These are phyloP conservation scores for Phialocephala subalpina DNA, from an alignment of 2,329 filamentous ascomycete species.

Conservation along the genomic window DNA sequence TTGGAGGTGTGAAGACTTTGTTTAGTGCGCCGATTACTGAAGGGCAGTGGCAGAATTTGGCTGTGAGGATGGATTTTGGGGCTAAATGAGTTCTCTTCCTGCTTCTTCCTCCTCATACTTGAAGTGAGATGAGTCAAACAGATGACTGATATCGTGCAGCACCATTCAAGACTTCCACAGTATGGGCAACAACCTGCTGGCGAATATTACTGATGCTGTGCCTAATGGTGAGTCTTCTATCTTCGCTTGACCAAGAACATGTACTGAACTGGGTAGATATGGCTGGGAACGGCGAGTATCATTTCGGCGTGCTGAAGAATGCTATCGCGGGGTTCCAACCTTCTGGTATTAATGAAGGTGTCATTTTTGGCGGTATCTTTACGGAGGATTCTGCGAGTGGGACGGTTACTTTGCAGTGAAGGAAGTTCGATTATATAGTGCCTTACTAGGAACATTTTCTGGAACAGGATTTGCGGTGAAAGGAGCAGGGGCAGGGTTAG, in stretches of 20 bases:
- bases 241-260: not conserved
- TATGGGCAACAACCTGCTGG: constrained; percentile 52
- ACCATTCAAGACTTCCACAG: constrained; percentile 66
- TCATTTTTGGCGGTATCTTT: constrained; percentile 61
- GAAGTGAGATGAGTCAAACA: too few relatives aligned
- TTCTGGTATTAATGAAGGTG: constrained; percentile 55
- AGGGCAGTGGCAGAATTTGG: constrained; percentile 65
- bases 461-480: too few relatives aligned
- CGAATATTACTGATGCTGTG: constrained; percentile 53
- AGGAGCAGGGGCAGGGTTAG: too few relatives aligned
- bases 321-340: constrained; percentile 51
- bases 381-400: constrained; percentile 55
- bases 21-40: constrained; percentile 58
- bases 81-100: not conserved
- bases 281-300: constrained; percentile 64
- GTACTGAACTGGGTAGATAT: constrained; percentile 51
- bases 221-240: not conserved
- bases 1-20: constrained; percentile 40
- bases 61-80: constrained; percentile 61
- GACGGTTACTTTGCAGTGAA: constrained; percentile 45
- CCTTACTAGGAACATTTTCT: too few relatives aligned
- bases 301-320: constrained; percentile 69
- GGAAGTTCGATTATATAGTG: too few relatives aligned
- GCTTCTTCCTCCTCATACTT: not conserved
- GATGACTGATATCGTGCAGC: constrained; percentile 42